Conservation (phyloP, 1,284 basidiomycete species). For the Trichosporon sp. region DNA sequence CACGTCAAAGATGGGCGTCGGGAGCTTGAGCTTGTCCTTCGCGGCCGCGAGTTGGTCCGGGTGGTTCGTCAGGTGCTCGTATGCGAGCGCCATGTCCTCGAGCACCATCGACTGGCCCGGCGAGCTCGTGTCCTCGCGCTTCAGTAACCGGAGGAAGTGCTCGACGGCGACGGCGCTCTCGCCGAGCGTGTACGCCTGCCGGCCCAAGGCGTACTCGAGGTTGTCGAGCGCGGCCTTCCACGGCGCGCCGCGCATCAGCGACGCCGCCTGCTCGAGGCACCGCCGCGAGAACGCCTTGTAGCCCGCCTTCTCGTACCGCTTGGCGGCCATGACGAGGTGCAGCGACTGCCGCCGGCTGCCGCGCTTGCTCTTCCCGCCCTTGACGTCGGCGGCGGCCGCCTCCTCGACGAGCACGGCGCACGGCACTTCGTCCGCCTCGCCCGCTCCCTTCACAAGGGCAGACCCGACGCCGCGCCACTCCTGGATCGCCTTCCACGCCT, state of each 20-base stretch:
- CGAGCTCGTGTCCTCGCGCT: conserved; percentile 36
- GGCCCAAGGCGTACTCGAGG: conserved; percentile 53
- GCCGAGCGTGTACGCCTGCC: conserved; percentile 55
- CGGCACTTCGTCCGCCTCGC: conserved; percentile 53
- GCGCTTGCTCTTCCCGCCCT: conserved; percentile 31
- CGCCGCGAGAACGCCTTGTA: conserved; percentile 51
- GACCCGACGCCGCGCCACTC: conserved; percentile 44
- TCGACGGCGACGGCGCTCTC: conserved; percentile 50
- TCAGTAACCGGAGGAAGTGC: conserved; percentile 51
- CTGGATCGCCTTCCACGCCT: conserved; percentile 46
- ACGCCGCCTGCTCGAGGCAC: conserved; percentile 48
- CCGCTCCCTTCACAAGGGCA: conserved; percentile 45
- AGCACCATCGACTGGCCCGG: conserved; percentile 47
- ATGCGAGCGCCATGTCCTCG: conserved; percentile 52
- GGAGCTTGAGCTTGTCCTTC: conserved; percentile 31
- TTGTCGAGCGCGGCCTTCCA: conserved; percentile 52
- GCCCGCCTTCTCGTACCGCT: conserved; percentile 55
- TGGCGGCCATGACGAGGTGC: conserved; percentile 53
- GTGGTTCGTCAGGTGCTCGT: conserved; percentile 43
- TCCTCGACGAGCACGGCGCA: conserved; percentile 55
- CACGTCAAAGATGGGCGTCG: conserved; percentile 40
- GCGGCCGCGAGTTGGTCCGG: conserved; percentile 33
- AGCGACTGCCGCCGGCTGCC: conserved; percentile 50
- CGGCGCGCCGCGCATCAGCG: conserved; percentile 40
- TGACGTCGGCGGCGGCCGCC: conserved; percentile 51